Evolutionary conservation across 1,139 yeast genomes (phyloP).

Genomic region (Cylindricascospora bacillispora): DNA sequence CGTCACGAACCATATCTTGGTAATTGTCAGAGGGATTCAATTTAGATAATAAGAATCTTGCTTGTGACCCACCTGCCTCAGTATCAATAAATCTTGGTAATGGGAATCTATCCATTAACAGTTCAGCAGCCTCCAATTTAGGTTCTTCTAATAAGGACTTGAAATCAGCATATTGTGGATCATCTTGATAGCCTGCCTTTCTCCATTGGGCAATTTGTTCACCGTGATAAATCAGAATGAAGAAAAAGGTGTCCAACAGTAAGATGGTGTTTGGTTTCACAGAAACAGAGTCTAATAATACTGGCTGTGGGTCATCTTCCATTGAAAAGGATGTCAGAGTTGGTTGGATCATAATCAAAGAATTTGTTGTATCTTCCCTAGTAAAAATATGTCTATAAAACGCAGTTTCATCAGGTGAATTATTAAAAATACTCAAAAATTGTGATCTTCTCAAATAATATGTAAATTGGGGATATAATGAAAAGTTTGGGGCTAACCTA

Average conservation of each 20-base stretch:
- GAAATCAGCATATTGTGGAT: constrained; percentile 79
- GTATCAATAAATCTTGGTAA: constrained; percentile 93
- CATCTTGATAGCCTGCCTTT: constrained; percentile 87
- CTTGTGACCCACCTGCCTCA: constrained; percentile 97
- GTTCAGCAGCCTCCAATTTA: constrained; percentile 80
- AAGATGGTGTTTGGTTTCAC: constrained; percentile 81
- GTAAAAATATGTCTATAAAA: constrained; percentile 87
- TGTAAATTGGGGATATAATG: constrained; percentile 88
- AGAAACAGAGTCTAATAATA: constrained; percentile 86
- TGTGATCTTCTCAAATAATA: constrained; percentile 94
- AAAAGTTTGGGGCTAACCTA: constrained; percentile 63
- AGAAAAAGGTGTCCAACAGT: constrained; percentile 90
- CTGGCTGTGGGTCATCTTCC: constrained; percentile 83
- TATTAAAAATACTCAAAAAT: constrained; percentile 90
- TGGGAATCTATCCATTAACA: constrained; percentile 89
- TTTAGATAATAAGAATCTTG: constrained; percentile 87
- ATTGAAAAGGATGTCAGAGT: constrained; percentile 80
- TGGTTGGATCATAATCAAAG: constrained; percentile 96
- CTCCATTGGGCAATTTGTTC: constrained; percentile 94
- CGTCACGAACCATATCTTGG: constrained; percentile 44
- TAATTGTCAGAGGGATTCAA: constrained; percentile 87
- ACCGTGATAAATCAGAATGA: constrained; percentile 89
- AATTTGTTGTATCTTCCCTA: constrained; percentile 83
- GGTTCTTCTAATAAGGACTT: constrained; percentile 82
- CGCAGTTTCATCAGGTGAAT: constrained; percentile 98